Base-by-base conservation (phyloP, 169 alveolate genomes). In the Toxoplasma gondii region DNA sequence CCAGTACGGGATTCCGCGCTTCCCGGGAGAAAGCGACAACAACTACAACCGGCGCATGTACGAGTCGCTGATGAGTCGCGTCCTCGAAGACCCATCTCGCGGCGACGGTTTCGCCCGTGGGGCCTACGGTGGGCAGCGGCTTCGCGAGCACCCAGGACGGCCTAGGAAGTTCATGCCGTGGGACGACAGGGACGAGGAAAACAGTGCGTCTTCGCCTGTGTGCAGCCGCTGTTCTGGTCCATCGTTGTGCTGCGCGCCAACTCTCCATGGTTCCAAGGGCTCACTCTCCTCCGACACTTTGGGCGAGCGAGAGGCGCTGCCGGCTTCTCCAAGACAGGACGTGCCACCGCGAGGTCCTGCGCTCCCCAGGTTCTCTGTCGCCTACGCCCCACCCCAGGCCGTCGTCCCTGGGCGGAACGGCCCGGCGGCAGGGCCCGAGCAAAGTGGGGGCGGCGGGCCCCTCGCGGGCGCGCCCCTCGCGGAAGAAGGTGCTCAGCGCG, bases 1-100 rank as follows among this genome's bases (percentile, higher is more conserved):
- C 67, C 27, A 9, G 9, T 53, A 38, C 34, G 31, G 34, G 49
- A 43, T 80, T 22, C 88, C 16, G 41, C 36, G 91, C 17, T 38
- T 24, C 91, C 39, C 70, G n/a, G 91, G 91, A n/a, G 70, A 53
- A 45, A 43, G 88, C 41, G 27, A 90, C 70, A 90, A 69, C 93
- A 53, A 19, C 34, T 4, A 31, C 87, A 16, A 83, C 88, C 54
- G 93, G 4, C 67, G 74, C 36, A 64, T 82, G 31, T 64, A 64
- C 81, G 93, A 64, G 82, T 78, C 92, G 38, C n/a, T 58, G 36
- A 34, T 81, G 9, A 58, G 84, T 4, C 92, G 36, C 54, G 67
- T 88, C 36, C 92, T 88, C 54, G 64, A 36, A n/a, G 83, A 88
- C 29, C 64, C 39, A 34, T 34, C 84, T 31, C 16, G 67, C 67